Evolutionary conservation across 768 basidiomycete genomes (phyloP).

Genomic region (Lactifluus hygrophoroides): DNA sequence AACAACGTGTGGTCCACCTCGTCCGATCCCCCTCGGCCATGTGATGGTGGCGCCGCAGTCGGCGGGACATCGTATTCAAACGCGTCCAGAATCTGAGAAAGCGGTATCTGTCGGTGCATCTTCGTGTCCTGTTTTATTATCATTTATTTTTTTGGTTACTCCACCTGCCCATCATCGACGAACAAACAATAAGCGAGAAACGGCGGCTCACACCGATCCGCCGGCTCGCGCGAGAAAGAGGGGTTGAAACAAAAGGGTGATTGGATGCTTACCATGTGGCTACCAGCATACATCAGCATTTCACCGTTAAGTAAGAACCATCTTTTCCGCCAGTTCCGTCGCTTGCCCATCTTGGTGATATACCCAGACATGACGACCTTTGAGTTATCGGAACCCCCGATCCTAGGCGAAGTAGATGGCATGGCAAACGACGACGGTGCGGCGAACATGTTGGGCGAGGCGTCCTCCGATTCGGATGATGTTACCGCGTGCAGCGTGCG

Average conservation of each 20-base stretch:
- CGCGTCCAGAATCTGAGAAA: conserved; percentile 83
- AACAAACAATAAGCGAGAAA: background rate
- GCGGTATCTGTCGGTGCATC: conserved; percentile 77
- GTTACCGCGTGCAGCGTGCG: conserved; percentile 43
- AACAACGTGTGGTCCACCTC: conserved; percentile 30
- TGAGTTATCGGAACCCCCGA: conserved; percentile 46
- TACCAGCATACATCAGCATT: conserved; percentile 78
- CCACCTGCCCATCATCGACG: background rate
- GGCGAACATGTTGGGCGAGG: conserved; percentile 31
- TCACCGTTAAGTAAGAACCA: conserved; percentile 95
- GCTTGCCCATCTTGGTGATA: conserved; percentile 93
- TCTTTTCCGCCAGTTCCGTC: conserved; percentile 91
- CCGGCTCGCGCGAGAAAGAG: background rate
- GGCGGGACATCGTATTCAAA: conserved; percentile 72
- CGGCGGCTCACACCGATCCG: conserved; percentile 5
- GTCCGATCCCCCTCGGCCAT: conserved; percentile 34
- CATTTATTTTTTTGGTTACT: background rate
- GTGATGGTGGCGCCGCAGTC: conserved; percentile 31
- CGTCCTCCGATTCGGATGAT: conserved; percentile 76
- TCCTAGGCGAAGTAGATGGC: conserved; percentile 39
- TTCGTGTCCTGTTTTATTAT: conserved; percentile 64
- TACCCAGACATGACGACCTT: conserved; percentile 86
- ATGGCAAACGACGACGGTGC: conserved; percentile 27
- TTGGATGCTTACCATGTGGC: conserved; percentile 77
- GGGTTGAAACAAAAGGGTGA: conserved; percentile 5